Percentiles rank a stretch among this genome's conserved stretches.
These are phyloP conservation scores for Pueraria montana DNA, from an alignment of 306 rosid genomes.

Conservation along the genomic window DNA sequence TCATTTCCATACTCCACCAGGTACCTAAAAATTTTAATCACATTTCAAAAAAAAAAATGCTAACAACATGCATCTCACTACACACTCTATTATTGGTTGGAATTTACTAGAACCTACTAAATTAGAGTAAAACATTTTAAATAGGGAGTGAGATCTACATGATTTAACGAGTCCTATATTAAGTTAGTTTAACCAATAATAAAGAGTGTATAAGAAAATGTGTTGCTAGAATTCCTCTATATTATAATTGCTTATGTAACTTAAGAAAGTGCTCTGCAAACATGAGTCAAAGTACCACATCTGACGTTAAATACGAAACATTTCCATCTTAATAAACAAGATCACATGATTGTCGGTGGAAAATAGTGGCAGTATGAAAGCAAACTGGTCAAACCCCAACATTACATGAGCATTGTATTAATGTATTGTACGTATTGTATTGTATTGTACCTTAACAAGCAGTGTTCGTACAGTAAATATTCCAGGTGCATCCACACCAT, in stretches of 20 bases:
- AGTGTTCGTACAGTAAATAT: constrained; percentile 71
- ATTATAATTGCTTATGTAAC: not conserved
- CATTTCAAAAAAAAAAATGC: not conserved
- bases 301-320: not conserved
- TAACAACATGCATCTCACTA: not conserved
- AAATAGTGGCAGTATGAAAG: too few species aligned
- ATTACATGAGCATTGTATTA: not conserved
- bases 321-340: not conserved
- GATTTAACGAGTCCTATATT: not conserved
- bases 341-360: not conserved
- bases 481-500: constrained; percentile 95
- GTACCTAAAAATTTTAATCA: not conserved
- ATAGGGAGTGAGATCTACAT: not conserved
- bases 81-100: not conserved
- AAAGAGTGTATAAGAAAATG: not conserved
- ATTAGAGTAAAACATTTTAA: not conserved
- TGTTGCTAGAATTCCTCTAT: not conserved
- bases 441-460: constrained; percentile 77
- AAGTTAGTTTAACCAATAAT: not conserved
- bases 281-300: not conserved
- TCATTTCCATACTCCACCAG: not conserved
- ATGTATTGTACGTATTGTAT: not conserved
- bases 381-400: not conserved
- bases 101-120: not conserved
- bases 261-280: not conserved